Percentiles rank a stretch among this genome's conserved stretches.
These are phyloP conservation scores for Suillus luteus DNA, from an alignment of 768 basidiomycete species.

Conservation along the genomic window DNA sequence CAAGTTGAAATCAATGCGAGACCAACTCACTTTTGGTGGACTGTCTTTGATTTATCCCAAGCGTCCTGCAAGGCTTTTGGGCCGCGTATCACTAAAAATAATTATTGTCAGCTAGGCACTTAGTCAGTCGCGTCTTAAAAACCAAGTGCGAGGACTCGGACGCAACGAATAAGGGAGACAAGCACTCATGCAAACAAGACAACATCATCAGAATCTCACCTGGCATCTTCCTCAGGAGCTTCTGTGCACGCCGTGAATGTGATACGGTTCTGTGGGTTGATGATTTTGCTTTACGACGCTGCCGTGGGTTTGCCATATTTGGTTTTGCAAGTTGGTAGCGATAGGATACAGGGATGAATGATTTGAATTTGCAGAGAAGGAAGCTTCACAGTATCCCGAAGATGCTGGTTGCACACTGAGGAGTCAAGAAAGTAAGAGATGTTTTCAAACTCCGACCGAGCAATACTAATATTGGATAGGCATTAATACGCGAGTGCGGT, in stretches of 20 bases:
- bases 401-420: background rate
- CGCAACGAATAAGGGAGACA: background rate
- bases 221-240: constrained; percentile 76
- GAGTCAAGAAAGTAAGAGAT: background rate
- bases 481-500: background rate
- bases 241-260: constrained; percentile 74
- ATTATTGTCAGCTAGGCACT: background rate
- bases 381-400: background rate
- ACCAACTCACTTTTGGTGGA: constrained; percentile 82
- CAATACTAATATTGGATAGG: background rate
- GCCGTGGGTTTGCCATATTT: constrained; percentile 90
- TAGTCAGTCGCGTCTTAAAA: background rate
- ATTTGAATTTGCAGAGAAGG: constrained; percentile 2
- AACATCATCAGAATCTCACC: constrained; percentile 43
- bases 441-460: constrained; percentile 3
- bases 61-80: constrained; percentile 79
- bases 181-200: background rate
- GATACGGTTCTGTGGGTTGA: constrained; percentile 71
- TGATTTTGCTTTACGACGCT: constrained; percentile 84
- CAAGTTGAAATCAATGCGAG: background rate
- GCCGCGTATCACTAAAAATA: constrained; percentile 66
- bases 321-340: background rate
- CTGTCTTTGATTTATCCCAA: constrained; percentile 88
- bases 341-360: background rate
- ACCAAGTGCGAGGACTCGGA: constrained; percentile 3